Base-by-base conservation (phyloP, 768 basidiomycete genomes). In the Hortiboletus flavorubellus region DNA sequence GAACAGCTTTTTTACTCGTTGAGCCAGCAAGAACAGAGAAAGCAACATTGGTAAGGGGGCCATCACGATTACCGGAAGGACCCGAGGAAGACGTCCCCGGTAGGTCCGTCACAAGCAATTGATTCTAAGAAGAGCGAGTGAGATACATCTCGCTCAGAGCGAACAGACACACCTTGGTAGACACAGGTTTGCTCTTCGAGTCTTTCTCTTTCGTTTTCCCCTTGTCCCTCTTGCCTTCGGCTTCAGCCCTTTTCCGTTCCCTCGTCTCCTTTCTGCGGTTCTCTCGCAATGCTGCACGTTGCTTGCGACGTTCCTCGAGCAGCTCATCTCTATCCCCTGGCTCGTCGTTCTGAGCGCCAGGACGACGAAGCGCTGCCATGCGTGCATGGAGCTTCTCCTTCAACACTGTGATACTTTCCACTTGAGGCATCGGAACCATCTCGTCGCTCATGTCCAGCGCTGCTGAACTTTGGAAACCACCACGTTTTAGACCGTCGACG, bases 221-320 rank as follows among this genome's bases (percentile, higher is more conserved):
- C 45, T 77, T 78, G 65, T 80, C 82, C 21, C 73, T 75, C 72
- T 74, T 78, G 49, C 69, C 65, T 65, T 87, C 89, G 56, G 83
- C 77, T 67, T 89, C 86, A 15, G 76, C 78, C 61, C 76, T 73
- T 55, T 85, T 89, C 73, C 91, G 89, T 72, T 94, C 93, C 67
- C 80, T 88, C 8, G 90, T 91, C 75, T 91, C 89, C 65, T 88
- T 90, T 66, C 94, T 74, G 61, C 96, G 75, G 54, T 85, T 81
- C 71, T 98, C 95, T 21, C 94, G 79, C 78, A 97, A 78, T 34
- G 86, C 83, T 0, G 87, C 94, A 5, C 93, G 77, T 64, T 91
- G 85, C 61, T 73, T 72, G 57, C 93, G 75, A 50, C 89, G 78
- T 70, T 93, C 89, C 64, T 93, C 89, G 49, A 98, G 68, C 44